Evolutionary conservation across 495 filamentous ascomycete species (phyloP).

Genomic region (Cercophora samala): DNA sequence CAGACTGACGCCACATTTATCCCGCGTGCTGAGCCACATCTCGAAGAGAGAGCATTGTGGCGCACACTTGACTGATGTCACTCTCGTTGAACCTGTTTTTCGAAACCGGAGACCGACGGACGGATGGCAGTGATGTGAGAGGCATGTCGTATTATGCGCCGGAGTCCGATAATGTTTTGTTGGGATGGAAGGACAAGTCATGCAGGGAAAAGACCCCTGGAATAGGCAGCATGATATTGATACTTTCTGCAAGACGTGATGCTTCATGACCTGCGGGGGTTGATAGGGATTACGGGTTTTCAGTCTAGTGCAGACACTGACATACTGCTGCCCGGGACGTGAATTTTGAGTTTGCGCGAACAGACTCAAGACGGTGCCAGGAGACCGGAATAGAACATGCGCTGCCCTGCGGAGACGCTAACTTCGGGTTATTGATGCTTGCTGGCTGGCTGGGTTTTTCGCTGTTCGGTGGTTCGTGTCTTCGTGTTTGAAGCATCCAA

Average conservation of each 20-base stretch:
- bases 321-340: not conserved
- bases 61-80: not conserved
- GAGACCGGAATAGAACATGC: not conserved
- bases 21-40: not conserved
- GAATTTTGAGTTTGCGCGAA: not conserved
- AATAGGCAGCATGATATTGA: not conserved
- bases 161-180: not conserved
- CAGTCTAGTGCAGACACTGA: not conserved
- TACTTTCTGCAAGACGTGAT: not conserved
- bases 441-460: not conserved
- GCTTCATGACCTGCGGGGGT: not conserved
- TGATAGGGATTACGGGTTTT: not conserved
- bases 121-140: no score
- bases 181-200: not conserved
- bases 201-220: not conserved
- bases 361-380: not conserved
- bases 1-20: not conserved
- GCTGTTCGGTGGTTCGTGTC: not conserved
- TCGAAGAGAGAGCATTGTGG: not conserved
- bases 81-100: not conserved
- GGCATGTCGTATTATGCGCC: not conserved
- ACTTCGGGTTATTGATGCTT: not conserved
- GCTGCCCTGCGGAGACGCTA: not conserved
- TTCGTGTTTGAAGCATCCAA: not conserved
- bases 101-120: not conserved